Evolutionary conservation across 139 green algal species (phyloP).

Genomic region (Chlamydomonas sp.): DNA sequence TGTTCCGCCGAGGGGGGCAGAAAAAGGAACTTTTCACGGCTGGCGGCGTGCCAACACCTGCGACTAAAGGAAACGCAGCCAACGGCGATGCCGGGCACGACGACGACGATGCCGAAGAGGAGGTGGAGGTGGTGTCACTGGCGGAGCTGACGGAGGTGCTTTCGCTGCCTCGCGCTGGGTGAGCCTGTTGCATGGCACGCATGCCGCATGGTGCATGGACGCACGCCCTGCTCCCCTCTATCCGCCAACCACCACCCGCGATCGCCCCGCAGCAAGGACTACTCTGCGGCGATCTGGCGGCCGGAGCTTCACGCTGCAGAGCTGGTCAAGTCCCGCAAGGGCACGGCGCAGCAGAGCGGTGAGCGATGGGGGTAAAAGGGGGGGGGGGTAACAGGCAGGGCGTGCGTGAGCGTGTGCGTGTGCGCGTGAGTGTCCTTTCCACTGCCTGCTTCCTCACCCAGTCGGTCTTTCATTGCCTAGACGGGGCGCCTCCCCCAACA

Average conservation of each 20-base stretch:
- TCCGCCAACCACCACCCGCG: not conserved
- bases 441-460: no score
- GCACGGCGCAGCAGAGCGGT: constrained; percentile 17
- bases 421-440: no score
- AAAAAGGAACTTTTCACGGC: constrained; percentile 29
- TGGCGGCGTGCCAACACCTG: not conserved
- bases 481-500: no score
- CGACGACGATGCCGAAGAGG: constrained; percentile 11
- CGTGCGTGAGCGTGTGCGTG: no score
- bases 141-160: constrained; percentile 20
- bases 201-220: not conserved
- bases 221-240: no score
- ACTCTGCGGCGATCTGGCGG: constrained; percentile 33
- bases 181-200: not conserved
- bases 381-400: no score
- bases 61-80: not conserved
- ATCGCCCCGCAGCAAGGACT: constrained; percentile 16
- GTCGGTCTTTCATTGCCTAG: no score
- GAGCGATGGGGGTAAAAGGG: no score
- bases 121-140: constrained; percentile 17
- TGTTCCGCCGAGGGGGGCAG: constrained; percentile 28
- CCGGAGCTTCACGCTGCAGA: constrained; percentile 19
- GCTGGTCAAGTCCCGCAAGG: constrained; percentile 19
- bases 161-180: not conserved
- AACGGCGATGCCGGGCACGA: not conserved